phyloP scores from a whole-genome alignment of 208 protist species.

The Vickermania ingenoplastis region DNA sequence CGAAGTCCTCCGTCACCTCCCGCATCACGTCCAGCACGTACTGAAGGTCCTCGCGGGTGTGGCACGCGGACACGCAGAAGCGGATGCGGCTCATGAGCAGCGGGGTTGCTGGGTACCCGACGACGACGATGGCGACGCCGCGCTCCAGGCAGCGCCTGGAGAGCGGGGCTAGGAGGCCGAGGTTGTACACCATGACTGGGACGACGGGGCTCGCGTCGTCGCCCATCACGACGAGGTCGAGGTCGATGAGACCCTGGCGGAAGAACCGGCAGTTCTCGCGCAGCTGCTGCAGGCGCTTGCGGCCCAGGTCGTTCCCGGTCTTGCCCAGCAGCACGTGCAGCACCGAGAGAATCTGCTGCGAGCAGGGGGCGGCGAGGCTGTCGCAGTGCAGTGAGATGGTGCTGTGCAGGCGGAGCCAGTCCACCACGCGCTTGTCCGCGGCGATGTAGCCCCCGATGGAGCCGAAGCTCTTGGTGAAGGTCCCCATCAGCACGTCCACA shows the following conservation, averaged over 20 bases:
- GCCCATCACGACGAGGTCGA: constrained; percentile 77
- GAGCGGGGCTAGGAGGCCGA: constrained; percentile 85
- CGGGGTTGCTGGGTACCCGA: constrained; percentile 96
- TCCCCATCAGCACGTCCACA: constrained; percentile 94
- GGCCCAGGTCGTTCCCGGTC: constrained; percentile 83
- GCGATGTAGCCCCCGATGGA: constrained; percentile 95
- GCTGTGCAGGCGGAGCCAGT: constrained; percentile 60
- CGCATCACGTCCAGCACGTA: constrained; percentile 83
- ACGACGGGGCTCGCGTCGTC: constrained; percentile 93
- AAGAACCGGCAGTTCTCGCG: constrained; percentile 83
- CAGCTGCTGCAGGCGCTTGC: constrained; percentile 70
- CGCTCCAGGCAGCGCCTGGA: constrained; percentile 79
- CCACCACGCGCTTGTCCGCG: constrained; percentile 61
- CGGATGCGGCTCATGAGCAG: constrained; percentile 86
- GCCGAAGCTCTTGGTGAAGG: constrained; percentile 96
- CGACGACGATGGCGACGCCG: constrained; percentile 93
- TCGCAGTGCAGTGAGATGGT: constrained; percentile 64
- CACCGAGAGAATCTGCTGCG: constrained; percentile 84
- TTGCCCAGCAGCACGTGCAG: constrained; percentile 83
- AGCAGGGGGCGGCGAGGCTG: constrained; percentile 80
- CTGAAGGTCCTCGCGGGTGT: constrained; percentile 92
- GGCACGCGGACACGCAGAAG: constrained; percentile 90
- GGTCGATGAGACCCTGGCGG: constrained; percentile 61
- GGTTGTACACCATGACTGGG: constrained; percentile 93
- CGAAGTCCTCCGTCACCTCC: constrained; percentile 59